Evolutionary conservation across 306 rosid genomes (phyloP).

Genomic region (Fragaria vesca): DNA sequence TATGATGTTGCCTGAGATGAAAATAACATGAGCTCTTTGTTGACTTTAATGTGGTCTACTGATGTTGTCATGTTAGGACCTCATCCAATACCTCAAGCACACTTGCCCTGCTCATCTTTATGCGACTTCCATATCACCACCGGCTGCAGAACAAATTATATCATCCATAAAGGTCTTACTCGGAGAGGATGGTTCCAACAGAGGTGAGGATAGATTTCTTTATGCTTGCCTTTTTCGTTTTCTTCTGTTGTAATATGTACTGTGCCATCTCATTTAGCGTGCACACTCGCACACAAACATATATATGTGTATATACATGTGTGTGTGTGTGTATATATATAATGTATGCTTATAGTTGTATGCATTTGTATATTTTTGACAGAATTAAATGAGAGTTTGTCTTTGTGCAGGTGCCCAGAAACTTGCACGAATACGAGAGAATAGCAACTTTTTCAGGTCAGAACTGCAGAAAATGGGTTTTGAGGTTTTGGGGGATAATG

Average conservation of each 20-base stretch:
- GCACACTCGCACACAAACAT: not conserved
- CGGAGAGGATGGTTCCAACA: slow-evolving; percentile 89
- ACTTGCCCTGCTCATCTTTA: slow-evolving; percentile 92
- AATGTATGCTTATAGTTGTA: not conserved
- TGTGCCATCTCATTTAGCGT: not conserved
- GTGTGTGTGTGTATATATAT: no score
- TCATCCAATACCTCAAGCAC: slow-evolving; percentile 67
- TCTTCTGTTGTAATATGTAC: not conserved
- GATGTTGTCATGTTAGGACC: slow-evolving; percentile 48
- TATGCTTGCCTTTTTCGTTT: slow-evolving; percentile 5
- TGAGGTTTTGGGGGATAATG: slow-evolving; percentile 91
- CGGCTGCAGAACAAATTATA: slow-evolving; percentile 87
- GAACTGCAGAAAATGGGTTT: slow-evolving; percentile 94
- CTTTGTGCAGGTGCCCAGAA: slow-evolving; percentile 66
- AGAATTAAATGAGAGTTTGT: not conserved
- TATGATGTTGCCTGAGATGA: not conserved
- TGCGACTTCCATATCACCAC: slow-evolving; percentile 92
- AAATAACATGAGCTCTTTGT: not conserved
- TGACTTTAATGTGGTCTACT: slow-evolving; percentile 11
- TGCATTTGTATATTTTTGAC: not conserved
- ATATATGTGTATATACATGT: no score
- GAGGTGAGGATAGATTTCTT: slow-evolving; percentile 49
- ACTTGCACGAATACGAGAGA: slow-evolving; percentile 77
- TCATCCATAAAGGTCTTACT: slow-evolving; percentile 76
- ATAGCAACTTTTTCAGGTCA: slow-evolving; percentile 90